Evolutionary conservation across 495 filamentous ascomycete genomes (phyloP).

Genomic region (Parathielavia appendiculata): DNA sequence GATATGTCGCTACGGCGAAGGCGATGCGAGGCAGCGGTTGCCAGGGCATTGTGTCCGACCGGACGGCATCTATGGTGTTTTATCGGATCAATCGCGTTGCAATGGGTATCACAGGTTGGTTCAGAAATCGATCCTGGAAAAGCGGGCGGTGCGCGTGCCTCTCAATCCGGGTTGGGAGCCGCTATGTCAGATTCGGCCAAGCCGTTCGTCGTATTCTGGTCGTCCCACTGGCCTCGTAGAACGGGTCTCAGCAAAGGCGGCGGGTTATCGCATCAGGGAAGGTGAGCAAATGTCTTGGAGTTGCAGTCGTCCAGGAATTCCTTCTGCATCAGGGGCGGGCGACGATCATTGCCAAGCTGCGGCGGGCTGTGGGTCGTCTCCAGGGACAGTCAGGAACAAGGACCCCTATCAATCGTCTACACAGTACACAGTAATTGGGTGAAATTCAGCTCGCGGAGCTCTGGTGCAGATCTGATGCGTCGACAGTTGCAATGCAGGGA

Average conservation of each 20-base stretch:
- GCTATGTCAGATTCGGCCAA: neutral
- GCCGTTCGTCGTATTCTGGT: neutral
- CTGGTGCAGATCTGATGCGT: no score
- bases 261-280: neutral
- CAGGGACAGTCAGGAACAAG: no score
- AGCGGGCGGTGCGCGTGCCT: neutral
- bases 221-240: neutral
- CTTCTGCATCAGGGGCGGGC: no score
- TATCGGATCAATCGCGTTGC: neutral
- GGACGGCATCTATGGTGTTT: slow-evolving; percentile 29
- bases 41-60: slow-evolving; percentile 73
- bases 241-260: neutral
- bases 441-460: no score
- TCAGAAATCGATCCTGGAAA: neutral
- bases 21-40: slow-evolving; percentile 93
- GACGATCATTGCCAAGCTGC: neutral
- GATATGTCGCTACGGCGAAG: slow-evolving; percentile 91
- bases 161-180: neutral
- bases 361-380: neutral
- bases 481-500: slow-evolving; percentile 5
- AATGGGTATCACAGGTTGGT: slow-evolving; percentile 2
- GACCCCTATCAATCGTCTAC: neutral
- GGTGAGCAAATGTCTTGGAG: neutral
- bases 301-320: neutral
- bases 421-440: neutral